Base-by-base conservation (phyloP, 2,329 filamentous ascomycete genomes). In the Fusarium cyanostomum region DNA sequence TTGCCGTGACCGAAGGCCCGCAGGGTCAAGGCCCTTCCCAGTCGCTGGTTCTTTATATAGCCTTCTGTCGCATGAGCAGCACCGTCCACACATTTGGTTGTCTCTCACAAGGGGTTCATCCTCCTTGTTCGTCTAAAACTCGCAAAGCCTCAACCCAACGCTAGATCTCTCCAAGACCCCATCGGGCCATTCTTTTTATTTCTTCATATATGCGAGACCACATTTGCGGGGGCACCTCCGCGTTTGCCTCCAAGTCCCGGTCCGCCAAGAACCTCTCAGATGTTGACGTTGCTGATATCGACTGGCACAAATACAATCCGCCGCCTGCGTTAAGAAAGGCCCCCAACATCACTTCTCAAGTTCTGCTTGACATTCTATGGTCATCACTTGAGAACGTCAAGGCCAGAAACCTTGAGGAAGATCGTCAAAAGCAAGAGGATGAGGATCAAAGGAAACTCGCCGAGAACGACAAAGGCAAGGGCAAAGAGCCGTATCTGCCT, bases 291-390 rank as follows among this genome's bases (percentile, higher is more conserved):
- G 53, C 62, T 4, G 62, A 72, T 3, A 72, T 78, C 30, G 78
- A 82, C 66, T 85, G 83, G 81, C 77, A 73, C 33, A 71, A 76
- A 46, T 84, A 82, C 60, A 75, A 78, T 3, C 81, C 82, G 5
- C 84, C 84, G 0, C 64, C 69, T 10, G 78, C 75, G 1, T 69
- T 86, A 7, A 72, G 56, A 5, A 73, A 78, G 27, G 66, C 74
- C 1, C 74, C 77, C 13, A 76, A 78, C 33, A 65, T 76, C 49
- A 75, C 75, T 0, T 78, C 79, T 3, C 75, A 79, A 5, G 71
- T 80, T 8, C 71, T 85, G 2, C 62, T 73, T 5, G 73, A 78
- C 7, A 65, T 86, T 13, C 65, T 85, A 9, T 63, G 72, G 12
- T 68, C 76, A 2, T 84, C 84, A 3, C 76, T 86, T 15, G 76